These are phyloP conservation scores for Solanum ossicruentum DNA, from an alignment of 257 asterid genomes.

Conservation along the genomic window DNA sequence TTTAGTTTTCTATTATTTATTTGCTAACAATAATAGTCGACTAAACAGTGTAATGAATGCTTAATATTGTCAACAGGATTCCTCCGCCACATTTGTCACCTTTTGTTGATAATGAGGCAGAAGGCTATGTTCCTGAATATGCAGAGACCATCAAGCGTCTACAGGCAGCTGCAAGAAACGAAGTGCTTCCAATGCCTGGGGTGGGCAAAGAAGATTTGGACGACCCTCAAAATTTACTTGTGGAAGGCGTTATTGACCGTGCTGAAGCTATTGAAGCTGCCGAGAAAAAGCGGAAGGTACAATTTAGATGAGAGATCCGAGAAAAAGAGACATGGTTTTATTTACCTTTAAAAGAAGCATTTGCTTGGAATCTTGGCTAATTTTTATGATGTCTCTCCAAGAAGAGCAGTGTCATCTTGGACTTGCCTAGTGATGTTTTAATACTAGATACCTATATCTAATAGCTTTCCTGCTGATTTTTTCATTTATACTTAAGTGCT, in stretches of 20 bases:
- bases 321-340: neutral
- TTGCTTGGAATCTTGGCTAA: neutral
- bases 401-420: neutral
- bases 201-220: conserved; percentile 69
- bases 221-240: conserved; percentile 56
- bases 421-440: neutral
- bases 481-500: neutral
- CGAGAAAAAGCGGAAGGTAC: conserved; percentile 60
- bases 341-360: neutral
- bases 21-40: neutral
- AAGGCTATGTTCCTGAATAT: conserved; percentile 94
- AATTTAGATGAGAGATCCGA: neutral
- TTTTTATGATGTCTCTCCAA: neutral
- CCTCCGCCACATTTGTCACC: conserved; percentile 99
- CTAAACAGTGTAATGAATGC: neutral
- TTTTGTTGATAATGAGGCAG: conserved; percentile 89
- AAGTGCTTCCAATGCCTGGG: conserved; percentile 91
- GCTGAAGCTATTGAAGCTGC: conserved; percentile 83
- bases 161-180: conserved; percentile 82
- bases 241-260: conserved; percentile 50
- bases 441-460: neutral
- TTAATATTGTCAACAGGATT: conserved; percentile 35
- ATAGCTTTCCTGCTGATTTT: neutral
- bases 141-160: conserved; percentile 80
- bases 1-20: neutral